phyloP scores from a whole-genome alignment of 2,329 filamentous ascomycete genomes.

The Botrytis elliptica region DNA sequence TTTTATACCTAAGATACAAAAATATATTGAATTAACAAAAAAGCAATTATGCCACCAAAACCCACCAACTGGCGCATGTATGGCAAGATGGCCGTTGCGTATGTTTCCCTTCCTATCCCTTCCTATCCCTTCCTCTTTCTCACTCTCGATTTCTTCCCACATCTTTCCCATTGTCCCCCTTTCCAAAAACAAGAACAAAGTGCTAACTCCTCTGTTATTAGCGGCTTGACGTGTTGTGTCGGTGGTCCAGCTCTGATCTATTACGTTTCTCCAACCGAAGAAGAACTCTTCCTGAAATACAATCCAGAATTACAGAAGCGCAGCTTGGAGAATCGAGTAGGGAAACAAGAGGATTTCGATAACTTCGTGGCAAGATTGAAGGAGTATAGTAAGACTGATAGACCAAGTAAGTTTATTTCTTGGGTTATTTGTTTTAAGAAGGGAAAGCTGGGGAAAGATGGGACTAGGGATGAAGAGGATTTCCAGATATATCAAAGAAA shows the following conservation, averaged over 20 bases:
- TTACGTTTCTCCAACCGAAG: constrained; percentile 79
- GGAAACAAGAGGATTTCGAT: constrained; percentile 82
- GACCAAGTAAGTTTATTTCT: constrained; percentile 66
- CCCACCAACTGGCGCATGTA: constrained; percentile 56
- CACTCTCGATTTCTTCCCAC: background rate
- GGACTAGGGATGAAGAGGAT: background rate
- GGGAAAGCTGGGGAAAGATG: background rate
- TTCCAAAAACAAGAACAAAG: background rate
- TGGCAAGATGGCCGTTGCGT: constrained; percentile 72
- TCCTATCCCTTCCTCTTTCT: constrained; percentile 20
- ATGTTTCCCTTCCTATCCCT: constrained; percentile 41
- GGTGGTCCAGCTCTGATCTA: constrained; percentile 83
- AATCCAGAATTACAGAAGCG: constrained; percentile 92
- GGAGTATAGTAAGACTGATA: constrained; percentile 86
- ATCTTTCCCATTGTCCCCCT: background rate
- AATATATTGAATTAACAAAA: background rate
- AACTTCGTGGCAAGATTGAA: constrained; percentile 82
- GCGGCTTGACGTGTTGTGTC: constrained; percentile 68
- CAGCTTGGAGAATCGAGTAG: constrained; percentile 74
- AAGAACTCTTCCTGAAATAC: constrained; percentile 88
- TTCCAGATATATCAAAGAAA: background rate
- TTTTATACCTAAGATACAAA: background rate
- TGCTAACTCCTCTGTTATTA: constrained; percentile 43
- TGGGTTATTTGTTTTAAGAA: background rate
- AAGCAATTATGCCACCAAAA: constrained; percentile 45